Percentiles rank a stretch among this genome's conserved stretches.
phyloP scores from a whole-genome alignment of 441 rosid species.

The Populus hybrid region DNA sequence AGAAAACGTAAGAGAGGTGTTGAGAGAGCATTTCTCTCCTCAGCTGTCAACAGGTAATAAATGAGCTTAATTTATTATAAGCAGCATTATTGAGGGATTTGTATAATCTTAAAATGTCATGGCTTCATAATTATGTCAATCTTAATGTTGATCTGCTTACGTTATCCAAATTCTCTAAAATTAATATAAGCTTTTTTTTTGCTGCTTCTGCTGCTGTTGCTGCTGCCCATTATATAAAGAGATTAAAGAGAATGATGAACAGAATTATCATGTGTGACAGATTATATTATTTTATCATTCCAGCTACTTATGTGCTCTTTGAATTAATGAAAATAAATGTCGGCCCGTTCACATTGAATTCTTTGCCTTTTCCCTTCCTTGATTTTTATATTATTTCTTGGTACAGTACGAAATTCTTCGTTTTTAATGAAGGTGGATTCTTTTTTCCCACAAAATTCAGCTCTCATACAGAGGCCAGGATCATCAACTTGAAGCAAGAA shows the following conservation, averaged over 20 bases:
- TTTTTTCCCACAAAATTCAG: neutral
- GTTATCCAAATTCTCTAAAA: constrained; percentile 12
- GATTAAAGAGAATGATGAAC: constrained; percentile 13
- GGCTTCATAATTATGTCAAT: constrained; percentile 16
- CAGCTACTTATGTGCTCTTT: neutral
- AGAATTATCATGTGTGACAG: neutral
- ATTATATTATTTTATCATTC: neutral
- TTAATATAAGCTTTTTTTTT: neutral
- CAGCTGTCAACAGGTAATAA: neutral
- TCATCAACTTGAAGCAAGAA: neutral
- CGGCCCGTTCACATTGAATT: neutral
- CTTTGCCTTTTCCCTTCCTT: neutral
- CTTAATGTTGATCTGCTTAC: constrained; percentile 20
- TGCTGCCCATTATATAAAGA: neutral
- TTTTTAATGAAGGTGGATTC: neutral
- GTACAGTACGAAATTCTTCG: neutral
- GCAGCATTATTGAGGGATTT: neutral
- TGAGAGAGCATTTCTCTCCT: neutral
- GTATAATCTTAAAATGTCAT: constrained; percentile 5
- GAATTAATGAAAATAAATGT: neutral
- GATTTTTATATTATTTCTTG: too few relatives aligned
- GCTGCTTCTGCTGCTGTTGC: constrained; percentile 3
- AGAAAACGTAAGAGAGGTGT: neutral
- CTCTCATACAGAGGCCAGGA: neutral
- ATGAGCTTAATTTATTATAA: neutral